Percentiles rank a stretch among this genome's conserved stretches.
Evolutionary conservation across 2,329 filamentous ascomycete species (phyloP).

Genomic region (Aspergillus intermedius): DNA sequence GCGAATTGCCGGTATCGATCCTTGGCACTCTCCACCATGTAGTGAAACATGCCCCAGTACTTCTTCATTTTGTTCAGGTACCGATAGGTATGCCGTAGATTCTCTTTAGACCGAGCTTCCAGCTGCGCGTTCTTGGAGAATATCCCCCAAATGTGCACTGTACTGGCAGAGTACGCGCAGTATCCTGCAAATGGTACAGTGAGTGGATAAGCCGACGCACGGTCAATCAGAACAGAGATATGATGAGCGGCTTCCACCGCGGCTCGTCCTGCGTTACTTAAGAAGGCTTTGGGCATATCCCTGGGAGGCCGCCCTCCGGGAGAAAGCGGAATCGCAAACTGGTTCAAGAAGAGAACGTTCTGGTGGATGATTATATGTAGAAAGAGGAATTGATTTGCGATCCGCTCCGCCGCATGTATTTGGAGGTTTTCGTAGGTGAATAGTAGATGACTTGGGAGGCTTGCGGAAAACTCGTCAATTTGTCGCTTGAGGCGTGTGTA

Average conservation of each 20-base stretch:
- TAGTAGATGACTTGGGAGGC: conserved; percentile 63
- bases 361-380: conserved; percentile 87
- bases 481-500: conserved; percentile 66
- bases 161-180: conserved; percentile 86
- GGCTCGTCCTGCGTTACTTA: conserved; percentile 65
- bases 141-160: conserved; percentile 87
- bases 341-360: conserved; percentile 81
- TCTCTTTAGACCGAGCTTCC: conserved; percentile 72
- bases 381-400: conserved; percentile 87
- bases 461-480: conserved; percentile 61
- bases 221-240: conserved; percentile 76
- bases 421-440: conserved; percentile 79
- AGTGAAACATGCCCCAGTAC: conserved; percentile 98
- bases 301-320: conserved; percentile 58
- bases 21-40: conserved; percentile 87
- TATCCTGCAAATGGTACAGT: conserved; percentile 92
- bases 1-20: conserved; percentile 80
- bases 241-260: conserved; percentile 78
- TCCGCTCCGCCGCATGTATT: conserved; percentile 73
- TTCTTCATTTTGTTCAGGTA: conserved; percentile 93
- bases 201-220: conserved; percentile 71
- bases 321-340: conserved; percentile 69
- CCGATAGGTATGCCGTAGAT: conserved; percentile 79
- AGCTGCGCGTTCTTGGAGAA: conserved; percentile 76
- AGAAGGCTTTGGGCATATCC: conserved; percentile 70